phyloP scores from a whole-genome alignment of 2,329 filamentous ascomycete genomes.

The Gyromitra esculenta region DNA sequence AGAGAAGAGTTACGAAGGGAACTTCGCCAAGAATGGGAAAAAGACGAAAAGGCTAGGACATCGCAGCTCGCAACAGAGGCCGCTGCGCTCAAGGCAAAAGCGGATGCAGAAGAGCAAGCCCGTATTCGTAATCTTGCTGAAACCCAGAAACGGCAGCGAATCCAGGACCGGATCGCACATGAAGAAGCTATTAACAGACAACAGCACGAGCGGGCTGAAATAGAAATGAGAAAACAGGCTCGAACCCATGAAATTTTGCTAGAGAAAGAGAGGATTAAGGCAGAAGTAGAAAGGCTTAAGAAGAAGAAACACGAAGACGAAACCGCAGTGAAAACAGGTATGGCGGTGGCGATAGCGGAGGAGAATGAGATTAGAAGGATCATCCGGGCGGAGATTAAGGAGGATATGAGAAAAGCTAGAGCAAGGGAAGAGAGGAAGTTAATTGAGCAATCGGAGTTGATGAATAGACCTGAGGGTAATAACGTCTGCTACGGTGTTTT shows the following conservation, averaged over 20 bases:
- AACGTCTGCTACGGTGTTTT: neutral
- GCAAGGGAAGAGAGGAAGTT: neutral
- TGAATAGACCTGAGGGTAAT: neutral
- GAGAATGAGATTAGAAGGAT: constrained; percentile 42
- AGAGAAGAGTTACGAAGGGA: constrained; percentile 41
- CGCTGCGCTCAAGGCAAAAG: constrained; percentile 31
- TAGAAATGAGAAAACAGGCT: constrained; percentile 34
- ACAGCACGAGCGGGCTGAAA: constrained; percentile 31
- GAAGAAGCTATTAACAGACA: constrained; percentile 39
- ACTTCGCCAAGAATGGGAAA: constrained; percentile 35
- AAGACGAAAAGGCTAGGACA: constrained; percentile 30
- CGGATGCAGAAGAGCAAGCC: constrained; percentile 33
- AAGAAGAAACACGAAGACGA: constrained; percentile 33
- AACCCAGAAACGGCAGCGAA: constrained; percentile 24
- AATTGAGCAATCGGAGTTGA: neutral
- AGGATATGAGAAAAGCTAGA: constrained; percentile 43
- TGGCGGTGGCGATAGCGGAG: constrained; percentile 24
- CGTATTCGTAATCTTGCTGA: constrained; percentile 23
- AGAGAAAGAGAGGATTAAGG: constrained; percentile 16
- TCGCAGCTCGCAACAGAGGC: constrained; percentile 26
- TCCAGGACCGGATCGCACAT: constrained; percentile 26
- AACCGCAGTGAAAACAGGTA: constrained; percentile 4
- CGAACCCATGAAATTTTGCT: constrained; percentile 23
- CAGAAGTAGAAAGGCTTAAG: constrained; percentile 12
- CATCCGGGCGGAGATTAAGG: constrained; percentile 46